These are phyloP conservation scores for Fusarium verticillioides DNA, from an alignment of 2,329 filamentous ascomycete genomes.

Conservation along the genomic window DNA sequence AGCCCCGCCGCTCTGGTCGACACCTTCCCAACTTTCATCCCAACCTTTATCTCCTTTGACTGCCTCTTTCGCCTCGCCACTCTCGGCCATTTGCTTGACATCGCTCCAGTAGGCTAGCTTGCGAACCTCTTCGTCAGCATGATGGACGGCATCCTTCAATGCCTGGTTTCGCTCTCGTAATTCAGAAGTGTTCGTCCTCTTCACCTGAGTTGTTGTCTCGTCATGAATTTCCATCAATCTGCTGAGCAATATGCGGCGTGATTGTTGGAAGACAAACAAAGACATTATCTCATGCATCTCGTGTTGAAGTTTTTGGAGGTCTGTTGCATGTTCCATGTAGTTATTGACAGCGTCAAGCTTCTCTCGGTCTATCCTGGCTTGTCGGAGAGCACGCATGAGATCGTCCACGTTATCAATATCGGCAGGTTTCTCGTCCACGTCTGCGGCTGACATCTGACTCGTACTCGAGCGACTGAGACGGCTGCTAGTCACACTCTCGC, in stretches of 20 bases:
- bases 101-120: constrained; percentile 91
- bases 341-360: constrained; percentile 85
- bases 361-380: constrained; percentile 85
- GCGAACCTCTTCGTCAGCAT: constrained; percentile 83
- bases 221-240: constrained; percentile 71
- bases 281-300: constrained; percentile 88
- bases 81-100: constrained; percentile 73
- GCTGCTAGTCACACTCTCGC: constrained; percentile 49
- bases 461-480: constrained; percentile 53
- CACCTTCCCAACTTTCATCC: constrained; percentile 59
- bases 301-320: constrained; percentile 78
- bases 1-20: constrained; percentile 64
- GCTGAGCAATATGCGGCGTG: constrained; percentile 78
- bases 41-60: constrained; percentile 53
- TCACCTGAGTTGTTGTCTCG: constrained; percentile 52
- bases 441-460: constrained; percentile 50
- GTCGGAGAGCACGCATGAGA: constrained; percentile 75
- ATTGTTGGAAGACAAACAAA: constrained; percentile 89
- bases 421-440: constrained; percentile 66
- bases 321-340: constrained; percentile 83
- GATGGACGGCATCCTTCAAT: constrained; percentile 77
- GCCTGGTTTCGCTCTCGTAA: constrained; percentile 66
- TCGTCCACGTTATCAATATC: constrained; percentile 72
- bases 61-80: constrained; percentile 59
- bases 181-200: constrained; percentile 52